Conservation (phyloP, 1,284 basidiomycete species). For the Coniferiporia sulphurascens region DNA sequence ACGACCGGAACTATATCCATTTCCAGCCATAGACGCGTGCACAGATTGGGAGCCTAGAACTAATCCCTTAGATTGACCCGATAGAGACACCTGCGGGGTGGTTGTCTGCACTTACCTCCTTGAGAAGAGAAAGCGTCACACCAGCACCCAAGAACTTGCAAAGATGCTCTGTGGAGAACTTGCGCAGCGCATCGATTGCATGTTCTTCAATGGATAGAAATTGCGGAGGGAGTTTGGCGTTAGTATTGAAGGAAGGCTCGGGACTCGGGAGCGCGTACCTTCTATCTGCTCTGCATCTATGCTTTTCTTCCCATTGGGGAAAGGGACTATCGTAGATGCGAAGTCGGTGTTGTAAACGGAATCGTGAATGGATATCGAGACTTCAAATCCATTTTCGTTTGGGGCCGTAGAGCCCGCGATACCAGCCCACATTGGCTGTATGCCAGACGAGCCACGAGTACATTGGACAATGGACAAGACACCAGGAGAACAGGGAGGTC, state of each 20-base stretch:
- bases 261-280: not conserved
- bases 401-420: conserved; percentile 57
- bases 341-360: conserved; percentile 78
- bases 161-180: conserved; percentile 67
- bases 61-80: not conserved
- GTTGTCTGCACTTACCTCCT: conserved; percentile 16
- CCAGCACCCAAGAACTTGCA: conserved; percentile 77
- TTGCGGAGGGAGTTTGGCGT: not conserved
- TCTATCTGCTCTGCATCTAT: conserved; percentile 46
- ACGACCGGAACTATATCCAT: conserved; percentile 71
- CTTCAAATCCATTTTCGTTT: conserved; percentile 56
- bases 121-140: conserved; percentile 44
- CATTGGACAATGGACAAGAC: not conserved
- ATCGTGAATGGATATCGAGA: conserved; percentile 74
- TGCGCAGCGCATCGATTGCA: conserved; percentile 55
- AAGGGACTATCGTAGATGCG: conserved; percentile 48
- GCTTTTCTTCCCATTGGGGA: conserved; percentile 39
- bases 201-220: conserved; percentile 36
- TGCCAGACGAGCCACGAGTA: conserved; percentile 1
- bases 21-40: conserved; percentile 72
- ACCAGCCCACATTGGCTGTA: conserved; percentile 80
- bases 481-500: conserved; percentile 22
- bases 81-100: not conserved
- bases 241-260: not conserved
- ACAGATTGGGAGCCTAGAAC: conserved; percentile 61